phyloP scores from a whole-genome alignment of 176 grass and related monocot genomes.

The Miscanthus lutarioriparius region DNA sequence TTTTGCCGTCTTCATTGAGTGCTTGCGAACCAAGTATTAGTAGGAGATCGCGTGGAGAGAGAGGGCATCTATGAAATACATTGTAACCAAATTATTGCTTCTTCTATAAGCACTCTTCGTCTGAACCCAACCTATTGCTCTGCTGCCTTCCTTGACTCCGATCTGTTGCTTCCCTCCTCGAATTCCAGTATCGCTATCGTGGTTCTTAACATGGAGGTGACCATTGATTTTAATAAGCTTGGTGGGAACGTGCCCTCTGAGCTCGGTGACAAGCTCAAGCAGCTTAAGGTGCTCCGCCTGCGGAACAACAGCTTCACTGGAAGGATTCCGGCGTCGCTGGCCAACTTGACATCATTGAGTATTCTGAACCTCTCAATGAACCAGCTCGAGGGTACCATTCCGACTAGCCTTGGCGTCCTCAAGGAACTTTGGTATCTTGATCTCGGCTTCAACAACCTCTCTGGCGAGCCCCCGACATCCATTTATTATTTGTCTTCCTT shows the following conservation, averaged over 20 bases:
- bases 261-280: not conserved
- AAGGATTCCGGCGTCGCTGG: not conserved
- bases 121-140: too few species aligned
- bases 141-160: too few species aligned
- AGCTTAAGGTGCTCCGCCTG: not conserved
- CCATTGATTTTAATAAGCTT: not conserved
- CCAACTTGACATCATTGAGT: not conserved
- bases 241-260: not conserved
- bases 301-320: not conserved
- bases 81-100: too few species aligned
- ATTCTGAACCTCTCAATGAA: fast-evolving
- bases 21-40: too few species aligned
- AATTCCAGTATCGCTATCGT: too few species aligned
- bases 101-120: too few species aligned
- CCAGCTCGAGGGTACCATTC: not conserved
- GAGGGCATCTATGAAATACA: too few species aligned
- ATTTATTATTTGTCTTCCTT: not conserved
- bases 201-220: too few species aligned
- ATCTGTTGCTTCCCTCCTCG: too few species aligned
- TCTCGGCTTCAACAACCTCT: not conserved
- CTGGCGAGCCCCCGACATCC: not conserved
- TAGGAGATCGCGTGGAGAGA: too few species aligned
- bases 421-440: not conserved
- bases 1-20: too few species aligned
- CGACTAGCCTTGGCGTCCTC: not conserved